These are phyloP conservation scores for Gloeophyllum trabeum DNA, from an alignment of 768 basidiomycete genomes.

Conservation along the genomic window DNA sequence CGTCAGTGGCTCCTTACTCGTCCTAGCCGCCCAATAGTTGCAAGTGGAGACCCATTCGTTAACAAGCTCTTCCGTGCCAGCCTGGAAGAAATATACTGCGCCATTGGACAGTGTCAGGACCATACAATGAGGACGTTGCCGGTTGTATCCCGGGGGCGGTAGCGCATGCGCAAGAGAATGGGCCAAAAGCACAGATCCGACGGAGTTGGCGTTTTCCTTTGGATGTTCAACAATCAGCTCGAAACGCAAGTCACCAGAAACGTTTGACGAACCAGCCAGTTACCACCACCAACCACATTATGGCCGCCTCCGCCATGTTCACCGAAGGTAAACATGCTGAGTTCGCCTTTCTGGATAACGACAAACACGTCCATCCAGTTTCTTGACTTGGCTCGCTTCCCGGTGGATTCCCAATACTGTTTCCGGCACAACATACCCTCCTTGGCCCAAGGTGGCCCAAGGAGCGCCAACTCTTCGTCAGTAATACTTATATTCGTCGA, in stretches of 20 bases:
- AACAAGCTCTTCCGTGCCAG: conserved; percentile 96
- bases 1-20: conserved; percentile 87
- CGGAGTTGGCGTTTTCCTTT: conserved; percentile 77
- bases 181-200: conserved; percentile 75
- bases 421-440: conserved; percentile 94
- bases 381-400: conserved; percentile 81
- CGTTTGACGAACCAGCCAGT: conserved; percentile 78
- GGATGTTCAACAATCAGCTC: conserved; percentile 3
- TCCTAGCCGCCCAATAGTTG: conserved; percentile 98
- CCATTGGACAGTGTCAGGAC: conserved; percentile 82
- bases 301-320: conserved; percentile 50
- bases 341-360: conserved; percentile 88
- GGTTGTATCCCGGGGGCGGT: conserved; percentile 86
- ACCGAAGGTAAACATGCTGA: conserved; percentile 95
- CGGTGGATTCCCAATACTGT: conserved; percentile 82
- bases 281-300: conserved; percentile 83
- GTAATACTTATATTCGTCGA: conserved; percentile 79
- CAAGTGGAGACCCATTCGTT: conserved; percentile 98
- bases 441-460: conserved; percentile 98
- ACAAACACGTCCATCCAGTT: conserved; percentile 92
- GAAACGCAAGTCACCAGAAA: neutral
- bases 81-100: conserved; percentile 96
- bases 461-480: conserved; percentile 90
- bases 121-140: conserved; percentile 90
- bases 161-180: conserved; percentile 84